Evolutionary conservation across 257 asterid genomes (phyloP), one percentile per base, ranked within the genome.

Genomic region (Nicotiana otophora): DNA sequence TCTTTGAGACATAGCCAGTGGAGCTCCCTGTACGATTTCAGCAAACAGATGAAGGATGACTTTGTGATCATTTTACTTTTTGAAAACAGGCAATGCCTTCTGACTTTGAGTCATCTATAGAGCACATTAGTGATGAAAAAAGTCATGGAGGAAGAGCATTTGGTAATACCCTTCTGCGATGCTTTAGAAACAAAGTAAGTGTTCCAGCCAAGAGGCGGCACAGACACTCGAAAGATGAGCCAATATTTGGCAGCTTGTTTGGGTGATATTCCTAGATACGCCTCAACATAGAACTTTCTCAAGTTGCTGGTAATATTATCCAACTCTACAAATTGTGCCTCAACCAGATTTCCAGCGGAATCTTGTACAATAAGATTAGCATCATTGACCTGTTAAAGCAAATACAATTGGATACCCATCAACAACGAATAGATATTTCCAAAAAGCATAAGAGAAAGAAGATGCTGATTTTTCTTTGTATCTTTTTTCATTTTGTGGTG

Each of bases 201-300:
- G 82, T 85, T 93, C 92, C 93, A 92, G 48, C 96, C 97, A 68
- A 94, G 91, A 76, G 97, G 94, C 28, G 93, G 92, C 84, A 91
- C 91, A 17, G 94, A 86, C 77, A 86, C 97, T 63, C 83, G 86
- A 85, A 94, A 92, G 86, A 85, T 84, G 57, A 94, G 93, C 97
- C 96, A 93, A 83, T 88, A 92, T 78, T 91, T 94, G 70, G 97
- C 89, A 81, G 88, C 86, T 55, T 48, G 19, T 80, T 74, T 76
- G 53, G 91, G 88, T 74, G 97, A 86, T 84, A 79, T 86, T 85
- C 96, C 98, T 31, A 77, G 64, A 85, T 95, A 93, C 69, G 97
- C 98, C 87, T 92, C 80, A 74, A 93, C 90, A 72, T 92, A 95
- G 55, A 93, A 87, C 66, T 88, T 86, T 81, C 96, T 88, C 82